Evolutionary conservation across 805 yeast genomes (phyloP).

Genomic region (Candida boleticola): DNA sequence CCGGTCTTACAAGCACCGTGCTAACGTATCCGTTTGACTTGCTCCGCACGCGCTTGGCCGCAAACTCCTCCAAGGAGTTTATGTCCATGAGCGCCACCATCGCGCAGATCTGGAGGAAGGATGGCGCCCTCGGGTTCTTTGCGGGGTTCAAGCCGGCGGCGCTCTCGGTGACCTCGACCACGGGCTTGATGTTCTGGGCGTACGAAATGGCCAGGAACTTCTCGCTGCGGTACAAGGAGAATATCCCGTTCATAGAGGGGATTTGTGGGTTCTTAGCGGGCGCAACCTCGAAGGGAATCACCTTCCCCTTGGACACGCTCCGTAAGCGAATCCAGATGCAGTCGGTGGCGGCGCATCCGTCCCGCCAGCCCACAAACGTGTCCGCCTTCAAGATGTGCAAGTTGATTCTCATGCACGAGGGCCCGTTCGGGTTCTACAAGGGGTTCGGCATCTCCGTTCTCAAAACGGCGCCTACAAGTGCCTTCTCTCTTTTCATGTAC

Average conservation of each 20-base stretch:
- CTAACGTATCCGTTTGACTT: constrained; percentile 87
- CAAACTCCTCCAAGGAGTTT: constrained; percentile 43
- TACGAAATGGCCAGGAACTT: constrained; percentile 53
- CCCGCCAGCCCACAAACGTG: constrained; percentile 5
- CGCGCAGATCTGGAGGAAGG: constrained; percentile 19
- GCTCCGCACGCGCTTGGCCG: constrained; percentile 83
- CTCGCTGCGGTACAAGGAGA: constrained; percentile 18
- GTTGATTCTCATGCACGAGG: constrained; percentile 53
- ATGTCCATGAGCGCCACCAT: constrained; percentile 34
- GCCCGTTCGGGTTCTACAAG: constrained; percentile 65
- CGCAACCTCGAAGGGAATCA: constrained; percentile 61
- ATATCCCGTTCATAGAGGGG: constrained; percentile 47
- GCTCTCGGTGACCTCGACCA: constrained; percentile 62
- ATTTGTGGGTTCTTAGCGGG: constrained; percentile 78
- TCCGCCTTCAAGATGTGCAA: constrained; percentile 23
- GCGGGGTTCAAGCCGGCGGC: constrained; percentile 52
- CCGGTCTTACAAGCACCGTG: constrained; percentile 74
- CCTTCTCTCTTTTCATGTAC: constrained; percentile 64
- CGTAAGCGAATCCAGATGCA: constrained; percentile 73
- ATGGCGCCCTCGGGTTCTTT: constrained; percentile 48
- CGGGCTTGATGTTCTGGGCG: constrained; percentile 73
- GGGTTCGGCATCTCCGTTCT: constrained; percentile 70
- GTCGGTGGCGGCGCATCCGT: constrained; percentile 9
- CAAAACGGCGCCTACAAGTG: constrained; percentile 80
- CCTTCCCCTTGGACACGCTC: constrained; percentile 85